Evolutionary conservation across 2,329 filamentous ascomycete species (phyloP).

Genomic region (Xylariaceae sp.): DNA sequence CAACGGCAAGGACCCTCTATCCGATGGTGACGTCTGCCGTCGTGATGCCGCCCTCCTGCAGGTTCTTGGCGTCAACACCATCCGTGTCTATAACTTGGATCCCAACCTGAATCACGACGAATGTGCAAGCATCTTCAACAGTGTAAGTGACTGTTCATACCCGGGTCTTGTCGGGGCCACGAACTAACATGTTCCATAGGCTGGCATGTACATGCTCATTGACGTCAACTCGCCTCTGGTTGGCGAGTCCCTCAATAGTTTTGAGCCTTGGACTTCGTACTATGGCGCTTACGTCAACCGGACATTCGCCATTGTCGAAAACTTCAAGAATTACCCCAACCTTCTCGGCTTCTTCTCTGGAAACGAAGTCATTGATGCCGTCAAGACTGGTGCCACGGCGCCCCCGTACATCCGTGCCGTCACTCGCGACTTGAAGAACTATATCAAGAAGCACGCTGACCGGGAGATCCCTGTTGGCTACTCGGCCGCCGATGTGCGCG

Average conservation of each 20-base stretch:
- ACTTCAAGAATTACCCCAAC: conserved; percentile 62
- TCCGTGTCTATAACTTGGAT: conserved; percentile 65
- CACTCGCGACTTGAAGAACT: conserved; percentile 75
- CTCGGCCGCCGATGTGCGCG: conserved; percentile 73
- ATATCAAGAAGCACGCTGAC: conserved; percentile 65
- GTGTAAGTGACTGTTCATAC: conserved; percentile 30
- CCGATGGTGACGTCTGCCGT: conserved; percentile 51
- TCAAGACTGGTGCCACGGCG: conserved; percentile 51
- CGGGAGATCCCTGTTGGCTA: conserved; percentile 72
- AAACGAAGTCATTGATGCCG: conserved; percentile 71
- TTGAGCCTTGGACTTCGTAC: conserved; percentile 54
- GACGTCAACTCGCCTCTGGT: conserved; percentile 62
- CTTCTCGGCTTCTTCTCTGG: conserved; percentile 70
- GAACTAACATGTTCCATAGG: conserved; percentile 12
- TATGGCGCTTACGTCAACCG: conserved; percentile 57
- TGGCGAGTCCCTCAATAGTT: conserved; percentile 52
- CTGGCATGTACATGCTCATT: conserved; percentile 64
- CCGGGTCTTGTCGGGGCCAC: background rate
- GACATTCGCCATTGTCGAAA: conserved; percentile 61
- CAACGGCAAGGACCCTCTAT: conserved; percentile 53
- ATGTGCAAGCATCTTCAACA: conserved; percentile 64
- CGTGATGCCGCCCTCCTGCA: conserved; percentile 63
- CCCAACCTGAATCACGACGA: conserved; percentile 61
- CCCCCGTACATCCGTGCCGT: conserved; percentile 71
- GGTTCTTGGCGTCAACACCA: conserved; percentile 58